These are phyloP conservation scores for Mucor sp. DNA, from an alignment of 371 early-diverging fungal genomes.

Conservation along the genomic window DNA sequence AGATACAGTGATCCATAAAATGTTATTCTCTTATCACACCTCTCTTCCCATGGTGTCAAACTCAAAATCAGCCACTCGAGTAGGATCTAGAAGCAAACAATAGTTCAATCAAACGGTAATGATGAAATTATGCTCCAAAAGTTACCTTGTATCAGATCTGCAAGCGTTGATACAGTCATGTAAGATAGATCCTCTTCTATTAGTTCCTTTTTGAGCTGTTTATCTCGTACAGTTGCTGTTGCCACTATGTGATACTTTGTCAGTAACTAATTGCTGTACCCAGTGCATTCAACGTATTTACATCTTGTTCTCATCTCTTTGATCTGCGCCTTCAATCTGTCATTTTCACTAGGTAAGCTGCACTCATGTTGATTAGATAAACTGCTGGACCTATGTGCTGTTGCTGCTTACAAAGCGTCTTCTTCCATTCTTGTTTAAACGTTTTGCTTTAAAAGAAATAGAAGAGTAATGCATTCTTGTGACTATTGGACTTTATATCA, in stretches of 20 bases:
- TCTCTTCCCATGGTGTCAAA: constrained; percentile 27
- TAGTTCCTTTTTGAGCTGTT: constrained; percentile 23
- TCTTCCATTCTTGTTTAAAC: background rate
- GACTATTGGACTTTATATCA: background rate
- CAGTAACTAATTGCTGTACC: too few relatives aligned
- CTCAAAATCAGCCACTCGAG: constrained; percentile 20
- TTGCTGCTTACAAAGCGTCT: background rate
- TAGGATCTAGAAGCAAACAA: constrained; percentile 28
- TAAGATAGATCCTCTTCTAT: constrained; percentile 38
- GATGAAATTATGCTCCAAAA: background rate
- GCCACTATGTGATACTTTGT: constrained; percentile 17
- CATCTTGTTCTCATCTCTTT: constrained; percentile 9
- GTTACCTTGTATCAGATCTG: constrained; percentile 25
- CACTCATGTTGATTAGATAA: background rate
- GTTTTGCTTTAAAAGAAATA: background rate
- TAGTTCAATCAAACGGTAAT: background rate
- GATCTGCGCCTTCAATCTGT: constrained; percentile 17
- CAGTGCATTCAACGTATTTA: background rate
- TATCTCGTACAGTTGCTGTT: constrained; percentile 24
- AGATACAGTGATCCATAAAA: background rate
- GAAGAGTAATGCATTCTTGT: background rate
- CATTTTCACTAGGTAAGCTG: constrained; percentile 12
- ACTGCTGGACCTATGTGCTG: background rate
- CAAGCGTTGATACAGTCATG: constrained; percentile 23
- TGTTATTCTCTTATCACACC: background rate